Base-by-base conservation (phyloP, 371 early-diverging fungal genomes). In the Parasitella parasitica region DNA sequence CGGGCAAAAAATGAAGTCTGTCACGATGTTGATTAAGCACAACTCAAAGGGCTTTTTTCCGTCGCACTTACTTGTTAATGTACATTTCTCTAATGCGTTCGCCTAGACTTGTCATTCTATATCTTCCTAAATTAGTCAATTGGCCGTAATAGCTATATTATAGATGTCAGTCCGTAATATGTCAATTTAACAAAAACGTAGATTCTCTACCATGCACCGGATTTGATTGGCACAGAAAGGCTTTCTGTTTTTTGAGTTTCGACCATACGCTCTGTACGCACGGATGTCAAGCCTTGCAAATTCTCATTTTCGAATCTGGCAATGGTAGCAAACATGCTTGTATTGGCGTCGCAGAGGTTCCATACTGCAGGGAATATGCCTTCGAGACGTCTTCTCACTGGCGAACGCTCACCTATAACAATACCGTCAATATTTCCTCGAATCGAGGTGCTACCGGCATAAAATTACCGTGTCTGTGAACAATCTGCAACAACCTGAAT, bases 71-170 rank as follows among this genome's bases (percentile, higher is more conserved):
- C 69, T 77, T 66, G 46, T 89, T 80, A 16, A 86, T 73, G 69
- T 93, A 93, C 22, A 87, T 80, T 16, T 77, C 75, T 26, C 92
- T 76, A 51, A 93, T 65, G 28, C 78, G 74, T 12, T 65, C 66
- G 26, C 94, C 94, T 13, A 88, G 59, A 0, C 56, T 41, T 2
- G 76, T 63, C 86, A 92, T 78, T 59, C 81, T 83, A 11, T 67
- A 49, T 60, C 91, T 87, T 24, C 94, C 94, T 5, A 80, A 57
- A 61, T 89, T 89, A 6, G 91, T 93, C 56, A 93, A 77, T 67
- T 93, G 94, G 8, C 93, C 92, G 64, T 74, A 86, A 27, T 76
- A 81, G 57, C 91, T 88, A 53, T n/a, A n/a, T 39, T 46, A 46
- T 46, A 46, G 46, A 46, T 24, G 24, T 46, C 46, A 22, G 24